Evolutionary conservation across 2,329 filamentous ascomycete genomes (phyloP), one percentile per base, ranked within the genome.

Genomic region (Sporothrix phasma): DNA sequence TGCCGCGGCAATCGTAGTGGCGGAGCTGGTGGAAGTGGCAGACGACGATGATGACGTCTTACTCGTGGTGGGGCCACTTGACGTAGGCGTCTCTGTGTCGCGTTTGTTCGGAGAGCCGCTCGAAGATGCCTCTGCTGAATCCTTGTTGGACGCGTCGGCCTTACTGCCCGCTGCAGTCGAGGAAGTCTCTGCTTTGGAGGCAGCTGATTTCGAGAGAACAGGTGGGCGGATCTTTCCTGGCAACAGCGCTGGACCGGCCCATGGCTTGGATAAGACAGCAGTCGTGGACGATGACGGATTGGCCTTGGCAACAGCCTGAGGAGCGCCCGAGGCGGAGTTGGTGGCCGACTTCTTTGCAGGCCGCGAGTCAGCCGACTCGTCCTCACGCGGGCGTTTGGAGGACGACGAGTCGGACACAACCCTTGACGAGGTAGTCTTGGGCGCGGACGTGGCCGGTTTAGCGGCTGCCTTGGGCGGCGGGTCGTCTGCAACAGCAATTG

Each of bases 181-280:
- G 6, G 67, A 46, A 1, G 64, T 24, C 6, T 64, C 65, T 19
- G 53, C 11, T 17, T 63, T 61, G 2, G 61, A 7, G 1, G 31
- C 29, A 1, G 70, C 67, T 0, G 77, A 71, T 67, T 82, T 84
- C 3, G 74, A n/a, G 2, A 26, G 67, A 3, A 34, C 67, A 13
- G 75, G 69, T 0, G 77, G 73, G 31, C 81, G 77, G 1, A 76
- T 70, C 68, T 83, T 84, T 22, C 78, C 81, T 17, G 81, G 78
- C 6, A 84, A 71, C 22, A 73, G 66, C 0, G 65, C 69, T 5
- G 68, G 71, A 65, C 64, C 74, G 67, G 66, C 69, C 71, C 68
- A 72, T 45, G 67, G 70, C 66, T 69, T 74, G 65, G 69, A n/a
- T n/a, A n/a, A n/a, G 11, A 66, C 65, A 7, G 68, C 64, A 13